A percentile compares a stretch with the other conserved stretches of the same genome.
Conservation (phyloP, 768 basidiomycete genomes). For the Russula vinacea region DNA sequence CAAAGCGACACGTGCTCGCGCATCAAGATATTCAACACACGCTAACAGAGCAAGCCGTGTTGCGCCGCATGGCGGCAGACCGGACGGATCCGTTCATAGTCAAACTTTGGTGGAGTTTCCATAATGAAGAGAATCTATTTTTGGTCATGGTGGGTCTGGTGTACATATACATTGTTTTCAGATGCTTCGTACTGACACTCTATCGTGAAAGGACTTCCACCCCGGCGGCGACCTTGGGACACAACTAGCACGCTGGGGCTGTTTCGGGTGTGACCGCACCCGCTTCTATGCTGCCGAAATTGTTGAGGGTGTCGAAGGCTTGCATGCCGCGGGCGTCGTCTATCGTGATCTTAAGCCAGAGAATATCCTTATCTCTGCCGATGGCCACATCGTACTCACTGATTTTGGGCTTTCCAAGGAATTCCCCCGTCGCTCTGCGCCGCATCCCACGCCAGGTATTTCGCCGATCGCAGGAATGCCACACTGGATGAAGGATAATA, state of each 20-base stretch:
- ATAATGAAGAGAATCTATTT: slow-evolving; percentile 95
- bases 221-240: slow-evolving; percentile 96
- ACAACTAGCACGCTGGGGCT: slow-evolving; percentile 93
- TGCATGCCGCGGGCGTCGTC: slow-evolving; percentile 92
- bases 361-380: slow-evolving; percentile 89
- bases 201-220: slow-evolving; percentile 70
- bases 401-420: slow-evolving; percentile 96
- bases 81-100: slow-evolving; percentile 92
- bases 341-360: slow-evolving; percentile 98
- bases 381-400: slow-evolving; percentile 95
- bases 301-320: slow-evolving; percentile 91
- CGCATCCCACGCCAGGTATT: slow-evolving; percentile 43
- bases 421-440: slow-evolving; percentile 56
- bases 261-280: slow-evolving; percentile 88
- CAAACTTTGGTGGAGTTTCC: slow-evolving; percentile 95
- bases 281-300: slow-evolving; percentile 98
- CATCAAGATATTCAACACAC: slow-evolving; percentile 97
- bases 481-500: slow-evolving; percentile 74
- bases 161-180: slow-evolving; percentile 8
- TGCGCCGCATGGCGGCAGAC: slow-evolving; percentile 90
- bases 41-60: slow-evolving; percentile 90
- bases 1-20: slow-evolving; percentile 93
- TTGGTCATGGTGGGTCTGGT: slow-evolving; percentile 76
- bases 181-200: neutral
- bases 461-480: slow-evolving; percentile 52